phyloP scores from a whole-genome alignment of 2,329 filamentous ascomycete species.

The Talaromyces albobiverticillius region DNA sequence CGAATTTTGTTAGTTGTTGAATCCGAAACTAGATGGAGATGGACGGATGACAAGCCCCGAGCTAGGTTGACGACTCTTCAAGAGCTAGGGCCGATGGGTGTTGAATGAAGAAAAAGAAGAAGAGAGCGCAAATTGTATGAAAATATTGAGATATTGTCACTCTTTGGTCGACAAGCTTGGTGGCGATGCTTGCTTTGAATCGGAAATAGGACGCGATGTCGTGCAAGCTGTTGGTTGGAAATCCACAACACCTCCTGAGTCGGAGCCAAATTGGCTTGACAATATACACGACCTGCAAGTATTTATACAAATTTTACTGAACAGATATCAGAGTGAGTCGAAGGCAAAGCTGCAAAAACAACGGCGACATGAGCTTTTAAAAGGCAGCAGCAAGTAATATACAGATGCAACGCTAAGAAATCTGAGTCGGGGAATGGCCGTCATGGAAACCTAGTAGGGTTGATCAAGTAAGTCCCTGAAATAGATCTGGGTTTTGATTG shows the following conservation, averaged over 20 bases:
- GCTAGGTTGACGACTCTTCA: background rate
- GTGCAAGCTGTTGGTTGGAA: background rate
- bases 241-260: background rate
- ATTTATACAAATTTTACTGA: slow-evolving; percentile 3
- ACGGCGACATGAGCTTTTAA: slow-evolving; percentile 3
- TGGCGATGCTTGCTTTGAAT: background rate
- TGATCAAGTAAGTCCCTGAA: slow-evolving; percentile 1
- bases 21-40: background rate
- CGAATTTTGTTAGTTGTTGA: background rate
- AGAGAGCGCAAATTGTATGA: background rate
- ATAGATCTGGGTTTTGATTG: background rate
- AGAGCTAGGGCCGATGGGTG: background rate
- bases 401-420: slow-evolving; percentile 12
- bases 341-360: background rate
- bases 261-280: background rate
- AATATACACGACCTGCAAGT: background rate
- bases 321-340: slow-evolving; percentile 1
- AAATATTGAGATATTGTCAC: background rate
- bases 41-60: background rate
- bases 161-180: background rate
- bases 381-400: slow-evolving; percentile 14
- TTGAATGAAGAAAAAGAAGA: too few species aligned
- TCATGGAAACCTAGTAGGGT: slow-evolving; percentile 15
- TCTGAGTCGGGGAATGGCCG: slow-evolving; percentile 6
- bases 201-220: background rate